A percentile compares a stretch with the other conserved stretches of the same genome.
These are phyloP conservation scores for Penicillium sclerotiorum DNA, from an alignment of 2,329 filamentous ascomycete genomes.

Conservation along the genomic window DNA sequence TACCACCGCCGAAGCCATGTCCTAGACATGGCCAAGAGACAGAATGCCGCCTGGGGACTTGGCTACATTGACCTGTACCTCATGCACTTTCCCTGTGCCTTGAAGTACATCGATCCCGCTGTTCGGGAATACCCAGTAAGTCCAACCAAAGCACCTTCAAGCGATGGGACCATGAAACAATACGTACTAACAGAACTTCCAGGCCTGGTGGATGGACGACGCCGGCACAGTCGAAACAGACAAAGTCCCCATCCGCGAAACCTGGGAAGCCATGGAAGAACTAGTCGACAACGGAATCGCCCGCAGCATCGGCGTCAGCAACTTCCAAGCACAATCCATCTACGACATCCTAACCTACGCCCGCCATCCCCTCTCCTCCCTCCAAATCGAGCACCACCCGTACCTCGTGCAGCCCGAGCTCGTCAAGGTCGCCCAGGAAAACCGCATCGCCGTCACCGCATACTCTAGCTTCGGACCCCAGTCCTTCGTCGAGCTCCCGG, in stretches of 20 bases:
- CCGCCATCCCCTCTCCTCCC: conserved; percentile 4
- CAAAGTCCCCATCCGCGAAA: conserved; percentile 6
- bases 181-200: not conserved
- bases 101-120: conserved; percentile 14
- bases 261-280: conserved; percentile 13
- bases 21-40: conserved; percentile 6
- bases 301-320: conserved; percentile 14
- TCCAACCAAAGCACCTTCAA: not conserved
- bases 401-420: conserved; percentile 12
- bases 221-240: not conserved
- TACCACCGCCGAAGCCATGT: conserved; percentile 11
- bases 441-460: conserved; percentile 10
- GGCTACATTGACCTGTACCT: conserved; percentile 14
- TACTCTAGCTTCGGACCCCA: conserved; percentile 14
- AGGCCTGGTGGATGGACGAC: not conserved
- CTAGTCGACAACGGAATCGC: conserved; percentile 13
- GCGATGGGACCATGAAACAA: not conserved
- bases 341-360: conserved; percentile 14
- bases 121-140: not conserved
- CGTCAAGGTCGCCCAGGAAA: conserved; percentile 11
- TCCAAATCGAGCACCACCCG: conserved; percentile 16
- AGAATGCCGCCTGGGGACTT: conserved; percentile 10
- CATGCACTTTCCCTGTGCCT: conserved; percentile 15
- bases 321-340: conserved; percentile 14
- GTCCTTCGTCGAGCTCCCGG: conserved; percentile 13